phyloP scores from a whole-genome alignment of 148 eudicot species.

The Beta vulgaris region DNA sequence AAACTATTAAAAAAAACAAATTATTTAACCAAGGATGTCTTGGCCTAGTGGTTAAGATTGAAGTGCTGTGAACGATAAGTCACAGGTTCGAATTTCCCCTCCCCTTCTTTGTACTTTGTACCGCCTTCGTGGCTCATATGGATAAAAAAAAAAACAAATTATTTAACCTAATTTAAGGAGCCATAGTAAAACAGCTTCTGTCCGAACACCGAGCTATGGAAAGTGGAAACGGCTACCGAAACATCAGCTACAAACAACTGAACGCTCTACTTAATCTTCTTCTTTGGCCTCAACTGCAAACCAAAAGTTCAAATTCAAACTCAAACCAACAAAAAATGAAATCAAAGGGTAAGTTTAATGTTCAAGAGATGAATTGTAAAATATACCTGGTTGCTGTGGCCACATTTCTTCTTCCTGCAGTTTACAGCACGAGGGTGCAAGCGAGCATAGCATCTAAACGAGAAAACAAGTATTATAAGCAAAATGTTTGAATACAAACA shows the following conservation, averaged over 20 bases:
- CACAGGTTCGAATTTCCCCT: too few relatives aligned
- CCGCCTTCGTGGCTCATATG: too few relatives aligned
- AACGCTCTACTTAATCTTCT: slow-evolving; percentile 44
- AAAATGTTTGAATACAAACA: neutral
- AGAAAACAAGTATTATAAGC: neutral
- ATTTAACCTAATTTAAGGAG: neutral
- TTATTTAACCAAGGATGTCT: too few relatives aligned
- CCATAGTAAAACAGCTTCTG: slow-evolving; percentile 14
- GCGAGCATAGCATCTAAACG: slow-evolving; percentile 43
- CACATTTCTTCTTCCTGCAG: slow-evolving; percentile 52
- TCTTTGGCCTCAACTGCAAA: slow-evolving; percentile 50
- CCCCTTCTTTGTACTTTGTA: too few relatives aligned
- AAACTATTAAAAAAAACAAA: too few relatives aligned
- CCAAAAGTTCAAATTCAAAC: neutral
- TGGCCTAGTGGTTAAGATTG: too few relatives aligned
- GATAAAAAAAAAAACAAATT: neutral
- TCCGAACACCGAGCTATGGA: neutral
- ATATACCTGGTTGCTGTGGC: slow-evolving; percentile 49
- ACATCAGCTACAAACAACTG: slow-evolving; percentile 15
- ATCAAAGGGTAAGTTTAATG: neutral
- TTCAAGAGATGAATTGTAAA: neutral
- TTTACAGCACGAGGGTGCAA: slow-evolving; percentile 49
- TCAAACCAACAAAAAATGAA: neutral
- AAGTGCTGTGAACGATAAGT: too few relatives aligned
- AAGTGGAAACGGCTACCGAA: neutral